These are phyloP conservation scores for Aureobasidium sp. DNA, from an alignment of 2,329 filamentous ascomycete genomes.

Conservation along the genomic window DNA sequence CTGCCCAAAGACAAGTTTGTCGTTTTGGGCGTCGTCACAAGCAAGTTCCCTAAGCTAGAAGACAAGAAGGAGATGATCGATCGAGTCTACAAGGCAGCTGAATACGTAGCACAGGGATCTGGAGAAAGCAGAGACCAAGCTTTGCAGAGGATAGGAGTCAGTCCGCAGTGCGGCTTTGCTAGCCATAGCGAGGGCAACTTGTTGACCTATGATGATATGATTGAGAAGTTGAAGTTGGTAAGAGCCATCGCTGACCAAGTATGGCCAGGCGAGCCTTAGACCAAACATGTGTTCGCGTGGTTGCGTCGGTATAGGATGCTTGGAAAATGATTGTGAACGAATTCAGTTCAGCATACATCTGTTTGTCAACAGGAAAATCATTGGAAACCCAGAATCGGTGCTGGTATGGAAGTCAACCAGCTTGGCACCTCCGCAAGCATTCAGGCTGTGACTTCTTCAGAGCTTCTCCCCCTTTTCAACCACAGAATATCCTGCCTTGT, in stretches of 20 bases:
- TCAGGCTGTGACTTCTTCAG: too few species aligned
- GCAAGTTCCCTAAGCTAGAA: conserved; percentile 41
- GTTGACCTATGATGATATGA: conserved; percentile 60
- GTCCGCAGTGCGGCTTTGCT: conserved; percentile 55
- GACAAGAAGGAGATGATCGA: conserved; percentile 41
- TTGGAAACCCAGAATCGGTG: too few species aligned
- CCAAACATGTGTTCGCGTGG: too few species aligned
- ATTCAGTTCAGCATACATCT: too few species aligned
- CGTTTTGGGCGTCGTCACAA: conserved; percentile 41
- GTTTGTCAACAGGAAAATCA: too few species aligned
- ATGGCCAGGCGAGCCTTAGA: conserved; percentile 54
- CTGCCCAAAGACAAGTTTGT: conserved; percentile 43
- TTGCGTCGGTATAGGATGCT: conserved; percentile 27
- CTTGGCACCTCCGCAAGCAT: too few species aligned
- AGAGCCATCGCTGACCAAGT: conserved; percentile 65
- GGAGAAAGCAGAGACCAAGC: conserved; percentile 56
- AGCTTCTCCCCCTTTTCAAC: too few species aligned
- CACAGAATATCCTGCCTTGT: too few species aligned
- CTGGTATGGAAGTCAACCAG: too few species aligned
- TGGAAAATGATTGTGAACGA: too few species aligned
- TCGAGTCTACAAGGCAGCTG: conserved; percentile 47
- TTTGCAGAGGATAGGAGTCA: conserved; percentile 59
- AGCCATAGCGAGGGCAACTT: conserved; percentile 68
- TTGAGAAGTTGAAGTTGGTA: conserved; percentile 64
- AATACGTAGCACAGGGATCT: conserved; percentile 62